A percentile compares a stretch with the other conserved stretches of the same genome.
Evolutionary conservation across 1,139 yeast genomes (phyloP).

Genomic region (Suhomyces bolitotheri): DNA sequence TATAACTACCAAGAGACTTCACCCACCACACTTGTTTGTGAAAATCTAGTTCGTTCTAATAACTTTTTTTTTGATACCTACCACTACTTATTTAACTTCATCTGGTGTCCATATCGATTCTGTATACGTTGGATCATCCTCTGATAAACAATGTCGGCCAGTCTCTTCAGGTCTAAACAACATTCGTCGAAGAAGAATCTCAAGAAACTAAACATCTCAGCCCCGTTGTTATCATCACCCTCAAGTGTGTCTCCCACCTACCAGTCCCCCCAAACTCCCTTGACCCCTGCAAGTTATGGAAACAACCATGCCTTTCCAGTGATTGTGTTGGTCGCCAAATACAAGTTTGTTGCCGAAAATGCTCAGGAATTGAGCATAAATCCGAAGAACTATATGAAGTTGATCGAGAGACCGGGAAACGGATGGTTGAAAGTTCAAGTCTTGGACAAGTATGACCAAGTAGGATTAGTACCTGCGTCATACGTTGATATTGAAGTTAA

Average conservation of each 20-base stretch:
- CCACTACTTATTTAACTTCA: too few relatives aligned
- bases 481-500: slow-evolving; percentile 27
- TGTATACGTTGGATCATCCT: too few relatives aligned
- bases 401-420: slow-evolving; percentile 25
- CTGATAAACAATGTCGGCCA: slow-evolving; percentile 25
- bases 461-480: slow-evolving; percentile 26
- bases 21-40: too few relatives aligned
- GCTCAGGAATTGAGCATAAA: slow-evolving; percentile 20
- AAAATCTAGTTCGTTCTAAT: too few relatives aligned
- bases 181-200: slow-evolving; percentile 29
- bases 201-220: slow-evolving; percentile 32
- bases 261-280: slow-evolving; percentile 9
- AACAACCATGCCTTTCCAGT: slow-evolving; percentile 13
- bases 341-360: slow-evolving; percentile 20
- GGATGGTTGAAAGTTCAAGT: slow-evolving; percentile 28
- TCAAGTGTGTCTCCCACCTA: slow-evolving; percentile 5
- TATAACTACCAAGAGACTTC: not conserved
- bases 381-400: slow-evolving; percentile 22
- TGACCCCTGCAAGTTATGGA: slow-evolving; percentile 5
- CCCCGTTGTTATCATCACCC: slow-evolving; percentile 22
- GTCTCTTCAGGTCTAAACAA: slow-evolving; percentile 33
- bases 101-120: too few relatives aligned
- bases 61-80: too few relatives aligned
- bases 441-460: slow-evolving; percentile 20
- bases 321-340: slow-evolving; percentile 20